Base-by-base conservation (phyloP, 208 protist genomes). In the Acanthamoeba polyphaga region DNA sequence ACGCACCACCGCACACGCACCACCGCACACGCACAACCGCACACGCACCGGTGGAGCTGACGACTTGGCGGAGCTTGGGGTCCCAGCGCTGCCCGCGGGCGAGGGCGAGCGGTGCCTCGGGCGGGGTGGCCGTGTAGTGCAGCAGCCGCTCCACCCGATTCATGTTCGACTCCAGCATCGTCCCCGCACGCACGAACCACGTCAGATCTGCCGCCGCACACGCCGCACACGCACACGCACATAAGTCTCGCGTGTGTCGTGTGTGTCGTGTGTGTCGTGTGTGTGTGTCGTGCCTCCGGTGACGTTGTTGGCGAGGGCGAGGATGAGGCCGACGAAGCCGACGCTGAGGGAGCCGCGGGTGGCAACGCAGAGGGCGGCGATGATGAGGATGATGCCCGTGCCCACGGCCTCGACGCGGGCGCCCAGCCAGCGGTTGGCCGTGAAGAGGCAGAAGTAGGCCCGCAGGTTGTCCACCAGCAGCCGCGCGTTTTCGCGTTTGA, bases 101-200 rank as follows among this genome's bases (percentile, higher is more conserved):
- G 27, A 88, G 80, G 1, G 80, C 2, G n/a, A 88, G 80, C 0
- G 80, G 80, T 0, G 80, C 95, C 34, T 97, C 96, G 29, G 49
- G 34, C 3, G 53, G 55, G 15, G 95, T 49, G 17, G 92, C 64
- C 19, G 74, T 80, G 94, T 98, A 98, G 46, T 97, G 84, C n/a
- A 94, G 17, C 3, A 98, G 62, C 32, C 97, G 95, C 88, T 98
- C 97, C 27, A 97, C 95, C 64, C n/a, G 95, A 13, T 80, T 85
- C 22, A 98, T 97, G 84, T 96, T 96, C 24, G 66, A 95, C 92
- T 97, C 96, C 6, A 96, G 49, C 58, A 98, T 92, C 22, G 96
- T 84, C 17, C 10, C 38, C 70, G 49, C 8, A 46, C 53, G 12
- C 76, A 96, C 29, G 60, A 97, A 68, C 85, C 94, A 70, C 32